These are phyloP conservation scores for Mycotypha africana DNA, from an alignment of 371 early-diverging fungal species.

Conservation along the genomic window DNA sequence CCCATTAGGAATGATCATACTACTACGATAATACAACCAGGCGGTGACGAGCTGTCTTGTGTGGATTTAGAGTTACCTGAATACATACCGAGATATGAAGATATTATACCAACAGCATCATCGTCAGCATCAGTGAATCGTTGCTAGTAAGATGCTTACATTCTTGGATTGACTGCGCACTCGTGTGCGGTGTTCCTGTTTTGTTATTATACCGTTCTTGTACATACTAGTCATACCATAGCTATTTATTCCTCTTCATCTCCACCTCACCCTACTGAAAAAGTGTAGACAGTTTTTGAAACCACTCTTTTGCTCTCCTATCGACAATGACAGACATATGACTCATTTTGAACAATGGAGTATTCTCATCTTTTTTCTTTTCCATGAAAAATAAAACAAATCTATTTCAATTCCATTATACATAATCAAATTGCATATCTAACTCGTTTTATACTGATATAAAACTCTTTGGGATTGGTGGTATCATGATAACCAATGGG, in stretches of 20 bases:
- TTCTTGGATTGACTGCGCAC: too few relatives aligned
- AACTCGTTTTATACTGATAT: conserved; percentile 48
- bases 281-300: too few relatives aligned
- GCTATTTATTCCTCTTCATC: too few relatives aligned
- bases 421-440: conserved; percentile 30
- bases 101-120: too few relatives aligned
- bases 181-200: too few relatives aligned
- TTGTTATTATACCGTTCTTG: too few relatives aligned
- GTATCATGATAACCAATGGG: conserved; percentile 69
- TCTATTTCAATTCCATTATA: background rate
- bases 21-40: conserved; percentile 9
- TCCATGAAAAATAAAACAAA: background rate
- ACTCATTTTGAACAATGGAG: background rate
- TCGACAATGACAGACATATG: too few relatives aligned
- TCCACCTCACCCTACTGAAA: too few relatives aligned
- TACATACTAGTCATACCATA: too few relatives aligned
- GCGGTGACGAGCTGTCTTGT: conserved; percentile 32
- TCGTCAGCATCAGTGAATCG: background rate
- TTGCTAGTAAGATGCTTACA: too few relatives aligned
- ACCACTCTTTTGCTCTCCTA: too few relatives aligned
- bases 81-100: conserved; percentile 33
- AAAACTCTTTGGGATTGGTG: conserved; percentile 38
- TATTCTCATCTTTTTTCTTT: background rate
- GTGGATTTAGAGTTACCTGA: conserved; percentile 38
- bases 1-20: too few relatives aligned